Evolutionary conservation across 2,329 filamentous ascomycete genomes (phyloP).

Genomic region (Didymella sp.): DNA sequence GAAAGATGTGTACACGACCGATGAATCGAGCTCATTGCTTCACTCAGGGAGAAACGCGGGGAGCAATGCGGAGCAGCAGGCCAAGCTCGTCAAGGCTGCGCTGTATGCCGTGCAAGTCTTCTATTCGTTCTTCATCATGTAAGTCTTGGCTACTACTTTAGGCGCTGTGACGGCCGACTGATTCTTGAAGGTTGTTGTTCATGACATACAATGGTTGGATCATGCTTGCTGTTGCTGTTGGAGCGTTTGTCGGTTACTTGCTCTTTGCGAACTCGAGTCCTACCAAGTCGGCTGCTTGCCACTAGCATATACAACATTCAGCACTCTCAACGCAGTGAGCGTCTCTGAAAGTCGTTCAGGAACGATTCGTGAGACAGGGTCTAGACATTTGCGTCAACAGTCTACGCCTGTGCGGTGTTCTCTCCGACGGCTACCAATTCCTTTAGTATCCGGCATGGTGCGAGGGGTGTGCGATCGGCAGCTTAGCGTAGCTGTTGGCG

Average conservation of each 20-base stretch:
- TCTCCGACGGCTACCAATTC: constrained; percentile 3
- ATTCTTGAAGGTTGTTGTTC: constrained; percentile 80
- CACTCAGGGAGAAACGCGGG: constrained; percentile 69
- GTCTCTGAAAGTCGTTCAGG: background rate
- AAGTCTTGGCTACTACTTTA: constrained; percentile 51
- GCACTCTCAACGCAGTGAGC: background rate
- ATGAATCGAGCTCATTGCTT: constrained; percentile 72
- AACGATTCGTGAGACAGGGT: background rate
- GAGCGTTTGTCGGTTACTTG: constrained; percentile 87
- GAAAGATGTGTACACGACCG: constrained; percentile 31
- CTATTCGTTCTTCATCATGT: constrained; percentile 99
- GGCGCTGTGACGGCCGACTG: constrained; percentile 5
- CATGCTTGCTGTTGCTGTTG: constrained; percentile 88
- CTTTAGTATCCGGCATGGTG: constrained; percentile 14
- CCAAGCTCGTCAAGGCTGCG: constrained; percentile 78
- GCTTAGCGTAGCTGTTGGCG: constrained; percentile 1
- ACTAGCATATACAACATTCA: constrained; percentile 58
- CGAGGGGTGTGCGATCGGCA: constrained; percentile 7
- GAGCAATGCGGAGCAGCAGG: constrained; percentile 70
- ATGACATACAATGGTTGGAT: constrained; percentile 99
- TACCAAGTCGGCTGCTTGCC: constrained; percentile 88
- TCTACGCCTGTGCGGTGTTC: constrained; percentile 4
- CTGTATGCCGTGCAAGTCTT: constrained; percentile 95
- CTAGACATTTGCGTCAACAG: background rate
- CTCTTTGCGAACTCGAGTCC: constrained; percentile 74